These are phyloP conservation scores for Eucalyptus regnans DNA, from an alignment of 345 rosid species.

Conservation along the genomic window DNA sequence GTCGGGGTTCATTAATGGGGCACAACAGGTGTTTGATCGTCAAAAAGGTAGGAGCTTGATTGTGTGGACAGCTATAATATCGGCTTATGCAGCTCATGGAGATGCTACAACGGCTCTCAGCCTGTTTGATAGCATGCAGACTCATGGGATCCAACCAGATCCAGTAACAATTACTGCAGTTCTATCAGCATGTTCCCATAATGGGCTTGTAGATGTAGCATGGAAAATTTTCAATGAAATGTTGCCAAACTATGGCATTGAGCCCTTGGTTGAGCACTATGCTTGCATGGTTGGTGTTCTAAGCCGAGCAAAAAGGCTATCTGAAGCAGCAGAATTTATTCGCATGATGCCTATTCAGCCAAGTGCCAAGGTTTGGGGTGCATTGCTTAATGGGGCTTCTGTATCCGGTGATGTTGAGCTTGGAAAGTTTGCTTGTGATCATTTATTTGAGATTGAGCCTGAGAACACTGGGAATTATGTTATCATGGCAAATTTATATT, in stretches of 20 bases:
- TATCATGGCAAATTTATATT: slow-evolving; percentile 66
- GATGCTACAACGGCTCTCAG: slow-evolving; percentile 39
- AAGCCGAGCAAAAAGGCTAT: slow-evolving; percentile 63
- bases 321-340: slow-evolving; percentile 63
- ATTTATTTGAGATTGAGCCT: slow-evolving; percentile 59
- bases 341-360: slow-evolving; percentile 59
- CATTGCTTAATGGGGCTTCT: slow-evolving; percentile 73
- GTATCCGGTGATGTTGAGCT: slow-evolving; percentile 57
- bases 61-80: slow-evolving; percentile 77
- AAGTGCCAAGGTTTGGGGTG: slow-evolving; percentile 77
- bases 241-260: slow-evolving; percentile 22
- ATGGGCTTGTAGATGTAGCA: slow-evolving; percentile 52
- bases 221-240: slow-evolving; percentile 43
- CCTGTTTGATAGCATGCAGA: slow-evolving; percentile 48
- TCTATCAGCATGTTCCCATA: slow-evolving; percentile 70
- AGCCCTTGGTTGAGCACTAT: slow-evolving; percentile 68
- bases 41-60: slow-evolving; percentile 49
- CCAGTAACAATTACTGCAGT: slow-evolving; percentile 62
- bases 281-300: slow-evolving; percentile 76
- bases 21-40: slow-evolving; percentile 45
- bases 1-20: slow-evolving; percentile 48
- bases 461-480: slow-evolving; percentile 67
- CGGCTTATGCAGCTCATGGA: slow-evolving; percentile 71
- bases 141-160: slow-evolving; percentile 47
- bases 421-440: slow-evolving; percentile 46